Evolutionary conservation across 2,329 filamentous ascomycete genomes (phyloP).

Genomic region (Colletotrichum brevisporum): DNA sequence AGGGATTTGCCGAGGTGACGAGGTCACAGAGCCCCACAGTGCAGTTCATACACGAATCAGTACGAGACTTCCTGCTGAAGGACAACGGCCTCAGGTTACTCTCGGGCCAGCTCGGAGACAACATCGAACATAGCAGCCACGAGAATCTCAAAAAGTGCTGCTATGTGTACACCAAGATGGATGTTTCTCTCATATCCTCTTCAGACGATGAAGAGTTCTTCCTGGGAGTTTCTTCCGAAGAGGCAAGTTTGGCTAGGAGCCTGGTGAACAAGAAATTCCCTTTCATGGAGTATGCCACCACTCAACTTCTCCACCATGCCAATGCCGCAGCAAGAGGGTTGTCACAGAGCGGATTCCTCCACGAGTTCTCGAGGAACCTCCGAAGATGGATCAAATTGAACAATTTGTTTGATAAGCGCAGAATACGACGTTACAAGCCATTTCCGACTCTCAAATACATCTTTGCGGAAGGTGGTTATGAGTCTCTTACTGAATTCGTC

Average conservation of each 20-base stretch:
- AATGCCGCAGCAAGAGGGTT: background rate
- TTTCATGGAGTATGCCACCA: constrained; percentile 20
- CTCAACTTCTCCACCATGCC: background rate
- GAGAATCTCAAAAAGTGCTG: constrained; percentile 4
- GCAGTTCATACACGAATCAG: constrained; percentile 65
- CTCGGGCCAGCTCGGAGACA: background rate
- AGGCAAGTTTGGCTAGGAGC: background rate
- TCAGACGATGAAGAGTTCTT: background rate
- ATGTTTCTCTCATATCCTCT: background rate
- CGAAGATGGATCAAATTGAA: background rate
- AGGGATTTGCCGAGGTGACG: constrained; percentile 60
- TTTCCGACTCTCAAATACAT: background rate
- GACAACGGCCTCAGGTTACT: background rate
- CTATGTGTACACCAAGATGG: background rate
- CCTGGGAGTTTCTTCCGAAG: fast-evolving
- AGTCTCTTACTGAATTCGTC: fast-evolving
- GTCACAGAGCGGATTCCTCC: background rate
- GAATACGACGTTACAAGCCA: background rate
- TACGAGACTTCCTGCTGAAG: constrained; percentile 56
- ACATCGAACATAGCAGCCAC: background rate
- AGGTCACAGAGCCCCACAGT: constrained; percentile 48
- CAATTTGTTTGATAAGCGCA: background rate
- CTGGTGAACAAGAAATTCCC: background rate
- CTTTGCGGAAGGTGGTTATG: fast-evolving
- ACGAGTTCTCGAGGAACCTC: fast-evolving